These are phyloP conservation scores for Peniophora sp. DNA, from an alignment of 1,284 basidiomycete genomes.

Conservation along the genomic window DNA sequence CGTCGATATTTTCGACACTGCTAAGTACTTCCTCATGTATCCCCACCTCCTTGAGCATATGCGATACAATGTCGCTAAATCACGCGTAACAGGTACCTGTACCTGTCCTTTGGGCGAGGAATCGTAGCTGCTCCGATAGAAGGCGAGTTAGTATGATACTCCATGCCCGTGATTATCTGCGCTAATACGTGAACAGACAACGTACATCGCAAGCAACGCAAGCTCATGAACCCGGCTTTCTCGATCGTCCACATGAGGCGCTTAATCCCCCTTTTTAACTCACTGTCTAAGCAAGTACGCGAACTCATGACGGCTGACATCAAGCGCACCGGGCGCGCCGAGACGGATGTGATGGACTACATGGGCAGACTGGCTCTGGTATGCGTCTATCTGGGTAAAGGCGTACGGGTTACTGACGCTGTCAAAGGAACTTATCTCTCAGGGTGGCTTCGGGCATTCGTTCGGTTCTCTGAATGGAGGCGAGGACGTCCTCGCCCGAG, in stretches of 20 bases:
- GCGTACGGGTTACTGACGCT: no score
- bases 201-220: not conserved
- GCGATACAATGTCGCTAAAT: no score
- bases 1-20: no score
- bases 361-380: constrained; percentile 25
- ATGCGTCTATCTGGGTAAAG: no score
- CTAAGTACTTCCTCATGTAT: no score
- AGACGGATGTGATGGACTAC: constrained; percentile 24
- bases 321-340: not conserved
- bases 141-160: no score
- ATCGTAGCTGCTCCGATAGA: no score
- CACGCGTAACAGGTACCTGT: no score
- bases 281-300: constrained; percentile 14
- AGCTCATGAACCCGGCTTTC: not conserved
- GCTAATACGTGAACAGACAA: no score
- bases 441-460: constrained; percentile 41
- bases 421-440: constrained; percentile 37
- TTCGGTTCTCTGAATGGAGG: constrained; percentile 38
- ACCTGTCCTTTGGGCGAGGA: no score
- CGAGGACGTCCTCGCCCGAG: constrained; percentile 35
- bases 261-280: not conserved
- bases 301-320: not conserved
- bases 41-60: no score
- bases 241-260: not conserved
- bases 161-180: no score